Evolutionary conservation across 2,329 filamentous ascomycete genomes (phyloP).

Genomic region (Fusarium virguliforme): DNA sequence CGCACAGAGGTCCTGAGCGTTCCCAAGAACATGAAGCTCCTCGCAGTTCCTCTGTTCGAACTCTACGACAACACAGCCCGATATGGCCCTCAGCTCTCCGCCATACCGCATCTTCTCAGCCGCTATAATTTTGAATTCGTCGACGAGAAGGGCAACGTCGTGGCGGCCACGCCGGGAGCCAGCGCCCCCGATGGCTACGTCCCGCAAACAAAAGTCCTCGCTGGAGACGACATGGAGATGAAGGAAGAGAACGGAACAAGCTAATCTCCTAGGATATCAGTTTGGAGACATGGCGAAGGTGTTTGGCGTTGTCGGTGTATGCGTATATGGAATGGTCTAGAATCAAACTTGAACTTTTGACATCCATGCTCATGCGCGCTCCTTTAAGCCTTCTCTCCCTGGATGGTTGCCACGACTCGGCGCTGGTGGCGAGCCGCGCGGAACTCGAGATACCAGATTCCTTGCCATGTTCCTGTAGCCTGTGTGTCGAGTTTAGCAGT

Average conservation of each 20-base stretch:
- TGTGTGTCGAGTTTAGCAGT: constrained; percentile 46
- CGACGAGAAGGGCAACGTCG: constrained; percentile 90
- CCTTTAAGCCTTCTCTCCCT: constrained; percentile 78
- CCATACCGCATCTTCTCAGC: constrained; percentile 94
- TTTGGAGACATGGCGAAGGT: constrained; percentile 55
- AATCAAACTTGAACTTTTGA: constrained; percentile 37
- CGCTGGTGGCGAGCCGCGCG: constrained; percentile 81
- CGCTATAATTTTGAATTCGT: constrained; percentile 98
- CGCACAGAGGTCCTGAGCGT: constrained; percentile 92
- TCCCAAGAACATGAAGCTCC: constrained; percentile 99
- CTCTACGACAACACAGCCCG: constrained; percentile 97
- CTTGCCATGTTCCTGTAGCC: constrained; percentile 82
- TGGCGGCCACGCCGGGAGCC: constrained; percentile 85
- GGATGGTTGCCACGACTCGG: constrained; percentile 92
- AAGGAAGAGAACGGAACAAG: constrained; percentile 63
- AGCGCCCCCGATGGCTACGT: constrained; percentile 71
- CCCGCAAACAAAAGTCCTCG: constrained; percentile 77
- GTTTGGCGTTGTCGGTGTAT: constrained; percentile 55
- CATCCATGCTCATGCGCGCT: constrained; percentile 2
- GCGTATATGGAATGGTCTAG: constrained; percentile 32
- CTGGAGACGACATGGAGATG: constrained; percentile 75
- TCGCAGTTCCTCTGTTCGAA: constrained; percentile 96
- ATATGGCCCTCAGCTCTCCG: constrained; percentile 95
- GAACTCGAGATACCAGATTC: constrained; percentile 97
- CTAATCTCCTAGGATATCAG: constrained; percentile 44